Conservation (phyloP, 1,139 yeast species). For the Sugiyamaella pinicola region DNA sequence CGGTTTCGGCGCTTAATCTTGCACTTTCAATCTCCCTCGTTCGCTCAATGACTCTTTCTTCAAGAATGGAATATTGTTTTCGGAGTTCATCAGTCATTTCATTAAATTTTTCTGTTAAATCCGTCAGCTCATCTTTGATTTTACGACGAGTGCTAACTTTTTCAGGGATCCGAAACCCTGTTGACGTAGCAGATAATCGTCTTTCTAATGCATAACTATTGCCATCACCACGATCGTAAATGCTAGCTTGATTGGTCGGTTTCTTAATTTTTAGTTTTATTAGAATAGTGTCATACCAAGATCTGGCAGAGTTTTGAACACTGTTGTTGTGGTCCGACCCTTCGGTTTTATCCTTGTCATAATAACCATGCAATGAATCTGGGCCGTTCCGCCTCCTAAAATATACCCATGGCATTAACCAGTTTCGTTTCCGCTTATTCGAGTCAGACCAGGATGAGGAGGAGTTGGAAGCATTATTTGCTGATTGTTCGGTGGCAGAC, state of each 20-base stretch:
- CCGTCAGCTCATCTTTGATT: slow-evolving; percentile 83
- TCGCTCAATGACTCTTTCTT: slow-evolving; percentile 81
- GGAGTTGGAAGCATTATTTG: slow-evolving; percentile 26
- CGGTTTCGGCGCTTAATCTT: slow-evolving; percentile 52
- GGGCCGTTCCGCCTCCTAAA: not conserved
- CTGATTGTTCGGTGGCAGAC: slow-evolving; percentile 75
- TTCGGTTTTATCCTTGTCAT: not conserved
- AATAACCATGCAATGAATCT: slow-evolving; percentile 7
- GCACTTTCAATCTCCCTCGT: slow-evolving; percentile 77
- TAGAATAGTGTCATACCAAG: slow-evolving; percentile 6
- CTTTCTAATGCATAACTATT: slow-evolving; percentile 9
- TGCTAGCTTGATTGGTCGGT: not conserved
- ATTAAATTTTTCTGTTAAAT: slow-evolving; percentile 86
- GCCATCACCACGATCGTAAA: not conserved
- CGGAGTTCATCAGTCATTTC: slow-evolving; percentile 90
- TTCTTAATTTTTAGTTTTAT: slow-evolving; percentile 13
- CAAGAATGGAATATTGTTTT: slow-evolving; percentile 78
- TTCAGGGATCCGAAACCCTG: slow-evolving; percentile 40
- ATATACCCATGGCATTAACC: slow-evolving; percentile 6
- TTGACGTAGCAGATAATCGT: slow-evolving; percentile 9
- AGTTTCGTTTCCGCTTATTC: slow-evolving; percentile 1
- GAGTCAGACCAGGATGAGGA: slow-evolving; percentile 5
- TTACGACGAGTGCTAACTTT: slow-evolving; percentile 36
- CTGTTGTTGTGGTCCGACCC: not conserved
- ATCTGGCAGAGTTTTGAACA: too few species aligned